phyloP scores from a whole-genome alignment of 192 early-diverging fungal genomes.

The Phlyctochytrium bullatum region DNA sequence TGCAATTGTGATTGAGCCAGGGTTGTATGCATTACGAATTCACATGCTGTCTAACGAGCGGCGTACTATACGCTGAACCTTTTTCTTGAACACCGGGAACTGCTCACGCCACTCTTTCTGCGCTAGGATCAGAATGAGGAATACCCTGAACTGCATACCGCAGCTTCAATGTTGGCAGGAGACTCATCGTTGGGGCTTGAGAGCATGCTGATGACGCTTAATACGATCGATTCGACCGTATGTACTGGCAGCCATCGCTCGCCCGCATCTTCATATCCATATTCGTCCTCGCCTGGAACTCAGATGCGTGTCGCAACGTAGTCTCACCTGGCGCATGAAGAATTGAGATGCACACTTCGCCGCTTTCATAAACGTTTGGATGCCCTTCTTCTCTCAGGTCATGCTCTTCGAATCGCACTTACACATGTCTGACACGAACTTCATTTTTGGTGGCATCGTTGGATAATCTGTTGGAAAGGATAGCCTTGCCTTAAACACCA shows the following conservation, averaged over 20 bases:
- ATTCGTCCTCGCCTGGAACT: conserved; percentile 78
- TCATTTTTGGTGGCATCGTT: conserved; percentile 83
- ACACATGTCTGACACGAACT: conserved; percentile 73
- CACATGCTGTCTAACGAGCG: conserved; percentile 34
- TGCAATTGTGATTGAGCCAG: no score
- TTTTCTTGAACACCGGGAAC: conserved; percentile 64
- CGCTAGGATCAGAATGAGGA: background rate
- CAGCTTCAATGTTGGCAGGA: conserved; percentile 93
- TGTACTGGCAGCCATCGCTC: conserved; percentile 97
- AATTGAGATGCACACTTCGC: conserved; percentile 96
- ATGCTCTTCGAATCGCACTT: background rate
- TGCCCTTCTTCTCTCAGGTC: conserved; percentile 55
- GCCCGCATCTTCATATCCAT: conserved; percentile 82
- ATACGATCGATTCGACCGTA: conserved; percentile 88
- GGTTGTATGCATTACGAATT: no score
- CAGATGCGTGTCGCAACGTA: conserved; percentile 27
- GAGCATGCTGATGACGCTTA: conserved; percentile 91
- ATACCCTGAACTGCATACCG: conserved; percentile 47
- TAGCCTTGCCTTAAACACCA: conserved; percentile 34
- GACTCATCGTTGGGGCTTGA: conserved; percentile 90
- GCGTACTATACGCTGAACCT: conserved; percentile 62
- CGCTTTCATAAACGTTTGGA: conserved; percentile 86
- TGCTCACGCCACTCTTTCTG: conserved; percentile 79
- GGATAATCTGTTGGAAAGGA: conserved; percentile 68
- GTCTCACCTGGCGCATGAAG: conserved; percentile 58